Percentiles rank a stretch among this genome's conserved stretches.
Conservation (phyloP, 805 yeast genomes). For the Lachancea dasiensis region DNA sequence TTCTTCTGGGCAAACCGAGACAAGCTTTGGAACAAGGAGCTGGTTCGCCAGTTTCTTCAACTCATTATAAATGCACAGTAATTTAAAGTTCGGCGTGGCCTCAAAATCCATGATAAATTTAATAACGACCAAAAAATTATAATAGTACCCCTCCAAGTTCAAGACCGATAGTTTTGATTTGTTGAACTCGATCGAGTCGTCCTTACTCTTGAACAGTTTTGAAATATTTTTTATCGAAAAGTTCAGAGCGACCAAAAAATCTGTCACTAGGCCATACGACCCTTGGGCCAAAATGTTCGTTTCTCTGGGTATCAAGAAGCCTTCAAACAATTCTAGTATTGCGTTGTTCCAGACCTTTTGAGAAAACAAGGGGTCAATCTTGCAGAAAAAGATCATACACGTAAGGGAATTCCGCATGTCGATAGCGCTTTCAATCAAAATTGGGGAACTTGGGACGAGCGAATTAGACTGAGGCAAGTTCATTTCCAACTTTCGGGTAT, state of each 20-base stretch:
- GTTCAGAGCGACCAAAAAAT: slow-evolving; percentile 29
- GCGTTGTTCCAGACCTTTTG: slow-evolving; percentile 24
- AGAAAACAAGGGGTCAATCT: slow-evolving; percentile 21
- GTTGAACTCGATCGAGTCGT: slow-evolving; percentile 20
- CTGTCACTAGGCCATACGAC: slow-evolving; percentile 26
- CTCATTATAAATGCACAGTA: slow-evolving; percentile 29
- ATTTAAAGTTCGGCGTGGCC: slow-evolving; percentile 30
- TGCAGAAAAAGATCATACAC: slow-evolving; percentile 25
- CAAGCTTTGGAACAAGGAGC: slow-evolving; percentile 24
- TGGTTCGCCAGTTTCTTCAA: slow-evolving; percentile 26
- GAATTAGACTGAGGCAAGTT: slow-evolving; percentile 15
- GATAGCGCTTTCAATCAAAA: slow-evolving; percentile 20
- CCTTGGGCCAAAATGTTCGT: slow-evolving; percentile 24
- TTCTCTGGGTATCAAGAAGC: slow-evolving; percentile 20
- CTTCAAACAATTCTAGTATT: slow-evolving; percentile 16
- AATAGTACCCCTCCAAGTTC: slow-evolving; percentile 28
- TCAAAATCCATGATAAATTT: slow-evolving; percentile 31
- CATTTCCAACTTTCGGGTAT: slow-evolving; percentile 25
- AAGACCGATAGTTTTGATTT: slow-evolving; percentile 22
- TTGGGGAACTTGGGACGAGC: slow-evolving; percentile 3
- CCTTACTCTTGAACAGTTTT: slow-evolving; percentile 15
- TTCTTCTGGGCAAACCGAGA: slow-evolving; percentile 18
- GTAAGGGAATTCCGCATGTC: slow-evolving; percentile 27
- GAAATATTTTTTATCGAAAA: slow-evolving; percentile 31
- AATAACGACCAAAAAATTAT: slow-evolving; percentile 26